Percentiles rank a stretch among this genome's conserved stretches.
These are phyloP conservation scores for Thelonectria discophora DNA, from an alignment of 2,329 filamentous ascomycete species.

Conservation along the genomic window DNA sequence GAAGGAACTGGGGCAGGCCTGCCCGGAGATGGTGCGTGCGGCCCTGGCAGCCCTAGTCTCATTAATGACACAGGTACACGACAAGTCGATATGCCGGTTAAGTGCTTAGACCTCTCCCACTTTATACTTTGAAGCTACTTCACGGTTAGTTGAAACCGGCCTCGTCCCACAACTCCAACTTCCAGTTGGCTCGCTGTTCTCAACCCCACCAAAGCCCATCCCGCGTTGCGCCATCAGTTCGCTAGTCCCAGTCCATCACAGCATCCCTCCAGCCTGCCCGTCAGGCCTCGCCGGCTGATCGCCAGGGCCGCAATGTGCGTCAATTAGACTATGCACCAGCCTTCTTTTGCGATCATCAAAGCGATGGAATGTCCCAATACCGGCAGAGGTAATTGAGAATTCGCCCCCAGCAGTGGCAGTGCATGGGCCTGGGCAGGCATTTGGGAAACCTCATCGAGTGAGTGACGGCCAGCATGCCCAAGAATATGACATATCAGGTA, in stretches of 20 bases:
- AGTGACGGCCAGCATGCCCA: background rate
- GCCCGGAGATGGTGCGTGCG: no score
- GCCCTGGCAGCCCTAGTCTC: no score
- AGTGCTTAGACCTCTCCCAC: no score
- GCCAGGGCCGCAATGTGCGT: background rate
- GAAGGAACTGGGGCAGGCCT: no score
- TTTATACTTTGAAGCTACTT: background rate
- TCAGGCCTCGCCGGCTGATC: no score
- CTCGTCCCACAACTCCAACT: background rate
- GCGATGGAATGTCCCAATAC: background rate
- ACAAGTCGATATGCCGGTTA: no score
- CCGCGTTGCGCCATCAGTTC: background rate
- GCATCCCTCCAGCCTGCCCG: background rate
- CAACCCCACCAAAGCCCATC: background rate
- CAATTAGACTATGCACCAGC: background rate
- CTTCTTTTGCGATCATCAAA: background rate
- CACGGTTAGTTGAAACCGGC: background rate
- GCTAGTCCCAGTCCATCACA: background rate
- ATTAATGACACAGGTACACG: no score
- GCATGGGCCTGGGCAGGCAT: background rate
- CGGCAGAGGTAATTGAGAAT: background rate
- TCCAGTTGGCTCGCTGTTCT: background rate
- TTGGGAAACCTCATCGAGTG: background rate
- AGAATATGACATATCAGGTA: background rate
- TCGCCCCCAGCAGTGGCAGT: background rate